These are phyloP conservation scores for Paraphaeosphaeria sporulosa DNA, from an alignment of 2,329 filamentous ascomycete species.

Conservation along the genomic window DNA sequence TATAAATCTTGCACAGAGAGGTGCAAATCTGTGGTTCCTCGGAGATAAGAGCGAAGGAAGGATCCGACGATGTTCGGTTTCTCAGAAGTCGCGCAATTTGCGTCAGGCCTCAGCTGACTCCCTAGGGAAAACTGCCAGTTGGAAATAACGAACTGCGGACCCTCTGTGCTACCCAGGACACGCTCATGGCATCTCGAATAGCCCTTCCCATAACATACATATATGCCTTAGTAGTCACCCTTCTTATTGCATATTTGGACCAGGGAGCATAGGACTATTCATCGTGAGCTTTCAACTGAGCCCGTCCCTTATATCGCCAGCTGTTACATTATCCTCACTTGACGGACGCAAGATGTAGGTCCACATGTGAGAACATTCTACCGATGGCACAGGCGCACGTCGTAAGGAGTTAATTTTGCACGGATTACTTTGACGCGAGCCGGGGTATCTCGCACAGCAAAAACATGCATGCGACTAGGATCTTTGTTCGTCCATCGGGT, in stretches of 20 bases:
- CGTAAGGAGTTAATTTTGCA: no score
- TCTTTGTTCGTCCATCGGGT: background rate
- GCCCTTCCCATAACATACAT: background rate
- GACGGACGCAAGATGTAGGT: background rate
- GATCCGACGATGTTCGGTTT: conserved; percentile 10
- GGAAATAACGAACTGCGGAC: background rate
- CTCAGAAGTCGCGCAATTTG: background rate
- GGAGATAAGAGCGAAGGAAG: background rate
- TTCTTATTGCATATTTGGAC: background rate
- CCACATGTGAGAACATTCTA: no score
- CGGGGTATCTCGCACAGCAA: no score
- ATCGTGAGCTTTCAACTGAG: background rate
- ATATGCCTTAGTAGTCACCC: background rate
- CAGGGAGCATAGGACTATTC: background rate
- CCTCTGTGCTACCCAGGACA: background rate
- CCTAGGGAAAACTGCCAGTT: background rate
- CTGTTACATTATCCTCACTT: background rate
- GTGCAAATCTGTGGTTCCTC: background rate
- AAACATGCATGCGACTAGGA: no score
- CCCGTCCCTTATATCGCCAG: background rate
- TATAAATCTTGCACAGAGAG: background rate
- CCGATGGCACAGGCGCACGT: no score
- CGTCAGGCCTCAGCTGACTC: background rate
- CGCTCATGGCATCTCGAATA: no score
- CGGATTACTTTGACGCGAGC: no score